Conservation (phyloP, 495 filamentous ascomycete species). For the Tuber magnatum region DNA sequence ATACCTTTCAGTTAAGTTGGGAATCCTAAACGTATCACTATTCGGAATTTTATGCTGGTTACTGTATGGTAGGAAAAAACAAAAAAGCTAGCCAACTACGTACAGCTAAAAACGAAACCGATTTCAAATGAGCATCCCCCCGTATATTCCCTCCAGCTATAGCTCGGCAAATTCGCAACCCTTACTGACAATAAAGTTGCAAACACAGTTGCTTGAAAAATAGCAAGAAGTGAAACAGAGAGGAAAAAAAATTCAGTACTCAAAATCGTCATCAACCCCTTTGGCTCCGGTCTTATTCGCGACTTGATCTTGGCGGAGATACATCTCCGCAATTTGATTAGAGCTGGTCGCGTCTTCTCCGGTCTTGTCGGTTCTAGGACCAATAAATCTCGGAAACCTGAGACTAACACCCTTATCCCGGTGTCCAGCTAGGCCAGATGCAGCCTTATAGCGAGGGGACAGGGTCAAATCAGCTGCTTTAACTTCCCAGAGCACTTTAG, state of each 20-base stretch:
- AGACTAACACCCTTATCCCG: slow-evolving; percentile 73
- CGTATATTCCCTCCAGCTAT: neutral
- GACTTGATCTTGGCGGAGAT: slow-evolving; percentile 85
- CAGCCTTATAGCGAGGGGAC: slow-evolving; percentile 84
- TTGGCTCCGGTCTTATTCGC: slow-evolving; percentile 60
- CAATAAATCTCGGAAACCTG: slow-evolving; percentile 87
- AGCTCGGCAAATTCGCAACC: neutral
- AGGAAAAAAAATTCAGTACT: slow-evolving; percentile 57
- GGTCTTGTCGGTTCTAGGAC: slow-evolving; percentile 86
- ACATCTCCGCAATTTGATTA: slow-evolving; percentile 89
- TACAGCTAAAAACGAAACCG: neutral
- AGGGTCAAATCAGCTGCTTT: slow-evolving; percentile 93
- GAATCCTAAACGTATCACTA: neutral
- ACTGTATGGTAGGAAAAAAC: no score
- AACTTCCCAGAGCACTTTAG: slow-evolving; percentile 90
- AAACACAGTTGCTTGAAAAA: neutral
- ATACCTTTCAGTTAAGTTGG: neutral
- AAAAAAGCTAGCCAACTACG: neutral
- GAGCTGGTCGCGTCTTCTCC: slow-evolving; percentile 79
- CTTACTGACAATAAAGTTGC: neutral
- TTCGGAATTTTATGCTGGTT: no score
- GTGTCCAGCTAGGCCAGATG: slow-evolving; percentile 57
- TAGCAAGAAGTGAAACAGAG: neutral
- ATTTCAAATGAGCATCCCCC: neutral
- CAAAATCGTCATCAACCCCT: slow-evolving; percentile 93